Percentiles rank a stretch among this genome's conserved stretches.
Conservation (phyloP, 306 rosid species). For the Albizia julibrissin region DNA sequence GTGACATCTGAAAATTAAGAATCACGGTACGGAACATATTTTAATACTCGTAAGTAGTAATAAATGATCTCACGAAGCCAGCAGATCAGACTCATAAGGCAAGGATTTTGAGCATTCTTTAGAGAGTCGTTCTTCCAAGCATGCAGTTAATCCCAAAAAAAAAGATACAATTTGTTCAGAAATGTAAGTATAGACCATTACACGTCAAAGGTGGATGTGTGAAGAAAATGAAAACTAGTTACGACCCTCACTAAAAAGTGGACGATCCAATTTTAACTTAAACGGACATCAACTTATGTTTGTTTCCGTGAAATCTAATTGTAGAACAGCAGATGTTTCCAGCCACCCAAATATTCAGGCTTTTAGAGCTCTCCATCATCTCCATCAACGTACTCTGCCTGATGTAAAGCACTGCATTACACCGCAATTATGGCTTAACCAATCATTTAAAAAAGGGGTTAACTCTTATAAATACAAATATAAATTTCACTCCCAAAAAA, state of each 20-base stretch:
- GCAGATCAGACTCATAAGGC: neutral
- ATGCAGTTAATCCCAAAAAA: neutral
- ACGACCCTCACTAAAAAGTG: neutral
- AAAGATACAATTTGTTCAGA: neutral
- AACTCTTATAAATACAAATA: conserved; percentile 11
- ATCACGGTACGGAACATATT: neutral
- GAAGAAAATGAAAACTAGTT: neutral
- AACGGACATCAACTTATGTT: conserved; percentile 17
- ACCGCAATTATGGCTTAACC: neutral
- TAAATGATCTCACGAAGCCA: neutral
- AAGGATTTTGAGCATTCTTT: neutral
- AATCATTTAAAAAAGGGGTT: neutral
- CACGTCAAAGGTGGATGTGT: conserved; percentile 20
- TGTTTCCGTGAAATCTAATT: conserved; percentile 6
- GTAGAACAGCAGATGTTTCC: conserved; percentile 20
- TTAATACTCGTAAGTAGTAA: neutral
- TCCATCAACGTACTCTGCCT: conserved; percentile 36
- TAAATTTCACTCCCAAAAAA: neutral
- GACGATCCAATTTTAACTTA: conserved; percentile 9
- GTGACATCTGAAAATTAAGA: too few relatives aligned
- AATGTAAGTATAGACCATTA: neutral
- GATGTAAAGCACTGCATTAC: conserved; percentile 46
- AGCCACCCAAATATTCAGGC: conserved; percentile 17
- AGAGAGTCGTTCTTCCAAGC: neutral
- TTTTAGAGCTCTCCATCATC: conserved; percentile 63